A percentile compares a stretch with the other conserved stretches of the same genome.
Evolutionary conservation across 1,284 basidiomycete genomes (phyloP).

Genomic region (Apiotrichum mycotoxinovorans): DNA sequence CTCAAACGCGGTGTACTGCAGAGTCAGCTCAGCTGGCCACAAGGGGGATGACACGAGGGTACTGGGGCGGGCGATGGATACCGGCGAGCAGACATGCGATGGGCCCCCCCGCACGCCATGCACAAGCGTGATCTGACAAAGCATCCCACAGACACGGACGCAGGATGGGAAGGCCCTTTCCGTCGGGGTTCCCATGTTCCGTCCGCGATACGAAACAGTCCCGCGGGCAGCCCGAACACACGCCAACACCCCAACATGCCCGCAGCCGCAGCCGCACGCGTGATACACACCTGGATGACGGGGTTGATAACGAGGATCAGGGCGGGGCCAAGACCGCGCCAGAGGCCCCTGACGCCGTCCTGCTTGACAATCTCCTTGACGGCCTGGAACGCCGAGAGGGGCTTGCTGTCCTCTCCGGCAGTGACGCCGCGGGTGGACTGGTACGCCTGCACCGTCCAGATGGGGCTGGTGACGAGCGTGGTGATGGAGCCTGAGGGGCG

Average conservation of each 20-base stretch:
- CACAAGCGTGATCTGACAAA: no score
- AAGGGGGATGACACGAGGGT: no score
- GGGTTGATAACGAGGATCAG: slow-evolving; percentile 92
- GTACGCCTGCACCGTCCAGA: slow-evolving; percentile 93
- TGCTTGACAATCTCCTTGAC: slow-evolving; percentile 68
- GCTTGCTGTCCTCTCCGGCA: slow-evolving; percentile 35
- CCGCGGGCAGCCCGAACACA: background rate
- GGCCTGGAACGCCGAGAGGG: slow-evolving; percentile 66
- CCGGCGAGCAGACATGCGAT: no score
- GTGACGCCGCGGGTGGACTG: slow-evolving; percentile 64
- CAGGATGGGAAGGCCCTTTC: no score
- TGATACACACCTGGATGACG: slow-evolving; percentile 60
- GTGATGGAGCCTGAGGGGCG: slow-evolving; percentile 75
- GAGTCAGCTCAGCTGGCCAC: no score
- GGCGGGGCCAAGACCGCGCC: slow-evolving; percentile 93
- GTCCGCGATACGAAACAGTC: background rate
- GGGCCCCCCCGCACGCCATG: no score
- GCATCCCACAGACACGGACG: no score
- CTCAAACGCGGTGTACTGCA: slow-evolving; percentile 73
- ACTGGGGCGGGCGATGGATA: no score
- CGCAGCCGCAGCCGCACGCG: no score
- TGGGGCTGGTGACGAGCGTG: slow-evolving; percentile 85
- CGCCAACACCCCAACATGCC: background rate
- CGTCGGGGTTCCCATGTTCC: background rate
- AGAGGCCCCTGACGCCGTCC: slow-evolving; percentile 78